Conservation (phyloP, 2,329 filamentous ascomycete species). For the Paracamarosporium sp. region DNA sequence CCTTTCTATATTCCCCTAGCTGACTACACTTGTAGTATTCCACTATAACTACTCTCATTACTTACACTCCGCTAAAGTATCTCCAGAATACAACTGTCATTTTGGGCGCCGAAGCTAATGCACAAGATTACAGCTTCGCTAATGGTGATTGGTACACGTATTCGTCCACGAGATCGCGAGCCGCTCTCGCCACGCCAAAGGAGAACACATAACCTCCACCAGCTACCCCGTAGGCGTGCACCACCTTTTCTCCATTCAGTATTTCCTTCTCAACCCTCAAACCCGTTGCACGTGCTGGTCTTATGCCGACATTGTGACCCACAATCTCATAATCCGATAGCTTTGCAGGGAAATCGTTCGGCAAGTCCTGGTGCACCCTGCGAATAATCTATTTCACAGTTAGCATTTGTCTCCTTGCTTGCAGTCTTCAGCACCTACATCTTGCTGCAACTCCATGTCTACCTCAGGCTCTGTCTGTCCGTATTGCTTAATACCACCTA, state of each 20-base stretch:
- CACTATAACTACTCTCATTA: no score
- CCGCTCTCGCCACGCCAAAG: conserved; percentile 26
- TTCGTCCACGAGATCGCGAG: conserved; percentile 15
- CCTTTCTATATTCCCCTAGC: no score
- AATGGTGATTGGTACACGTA: conserved; percentile 7
- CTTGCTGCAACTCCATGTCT: conserved; percentile 11
- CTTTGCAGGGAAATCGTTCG: conserved; percentile 20
- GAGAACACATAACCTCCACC: conserved; percentile 36
- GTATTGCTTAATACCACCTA: conserved; percentile 29
- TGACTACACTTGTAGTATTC: no score
- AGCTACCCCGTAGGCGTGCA: conserved; percentile 35
- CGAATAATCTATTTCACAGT: conserved; percentile 19
- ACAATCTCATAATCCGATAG: conserved; percentile 25
- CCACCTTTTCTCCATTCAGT: conserved; percentile 32
- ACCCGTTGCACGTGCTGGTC: conserved; percentile 23
- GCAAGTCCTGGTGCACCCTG: conserved; percentile 25
- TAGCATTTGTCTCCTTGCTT: not conserved
- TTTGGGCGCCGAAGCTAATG: not conserved
- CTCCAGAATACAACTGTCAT: no score
- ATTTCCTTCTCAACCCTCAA: conserved; percentile 35
- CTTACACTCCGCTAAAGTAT: no score
- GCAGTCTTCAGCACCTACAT: conserved; percentile 5
- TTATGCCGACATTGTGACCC: conserved; percentile 32
- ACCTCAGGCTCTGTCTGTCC: conserved; percentile 12
- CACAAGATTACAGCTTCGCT: not conserved